Conservation (phyloP, 352 stramenopile genomes). For the Globisporangium paddicum region DNA sequence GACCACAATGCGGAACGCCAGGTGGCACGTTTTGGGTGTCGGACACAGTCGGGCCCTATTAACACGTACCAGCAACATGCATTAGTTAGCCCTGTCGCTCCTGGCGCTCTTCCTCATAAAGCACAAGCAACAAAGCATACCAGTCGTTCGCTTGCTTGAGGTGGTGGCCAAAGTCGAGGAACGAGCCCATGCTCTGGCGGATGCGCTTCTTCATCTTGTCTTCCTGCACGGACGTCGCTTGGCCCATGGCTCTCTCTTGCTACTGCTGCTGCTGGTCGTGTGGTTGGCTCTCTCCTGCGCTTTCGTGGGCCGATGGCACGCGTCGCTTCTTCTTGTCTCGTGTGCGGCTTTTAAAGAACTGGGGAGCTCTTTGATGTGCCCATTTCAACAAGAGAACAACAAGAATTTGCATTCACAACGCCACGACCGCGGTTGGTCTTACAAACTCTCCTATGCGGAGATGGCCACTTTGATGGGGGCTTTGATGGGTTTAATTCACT, state of each 20-base stretch:
- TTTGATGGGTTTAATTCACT: not conserved
- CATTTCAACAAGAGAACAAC: constrained; percentile 2
- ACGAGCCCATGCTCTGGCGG: constrained; percentile 59
- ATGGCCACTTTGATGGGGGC: not conserved
- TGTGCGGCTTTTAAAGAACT: constrained; percentile 14
- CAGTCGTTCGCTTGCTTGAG: constrained; percentile 76
- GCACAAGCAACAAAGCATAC: constrained; percentile 22
- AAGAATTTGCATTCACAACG: constrained; percentile 8
- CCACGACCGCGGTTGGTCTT: not conserved
- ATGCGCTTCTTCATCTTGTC: constrained; percentile 75
- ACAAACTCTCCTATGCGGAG: constrained; percentile 2
- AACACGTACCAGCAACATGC: not conserved
- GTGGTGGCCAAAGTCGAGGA: constrained; percentile 66
- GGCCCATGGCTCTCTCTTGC: constrained; percentile 47
- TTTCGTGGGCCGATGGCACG: not conserved
- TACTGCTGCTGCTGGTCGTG: too few species aligned
- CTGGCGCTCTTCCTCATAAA: not conserved
- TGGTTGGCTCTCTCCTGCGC: not conserved
- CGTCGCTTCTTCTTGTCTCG: not conserved
- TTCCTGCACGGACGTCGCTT: constrained; percentile 62
- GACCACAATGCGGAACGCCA: constrained; percentile 73
- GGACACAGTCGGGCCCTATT: constrained; percentile 57
- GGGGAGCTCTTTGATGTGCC: not conserved
- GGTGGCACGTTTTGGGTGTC: constrained; percentile 70
- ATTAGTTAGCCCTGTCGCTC: not conserved